Base-by-base conservation (phyloP, 2,329 filamentous ascomycete genomes). In the Cordyceps tenuipes region DNA sequence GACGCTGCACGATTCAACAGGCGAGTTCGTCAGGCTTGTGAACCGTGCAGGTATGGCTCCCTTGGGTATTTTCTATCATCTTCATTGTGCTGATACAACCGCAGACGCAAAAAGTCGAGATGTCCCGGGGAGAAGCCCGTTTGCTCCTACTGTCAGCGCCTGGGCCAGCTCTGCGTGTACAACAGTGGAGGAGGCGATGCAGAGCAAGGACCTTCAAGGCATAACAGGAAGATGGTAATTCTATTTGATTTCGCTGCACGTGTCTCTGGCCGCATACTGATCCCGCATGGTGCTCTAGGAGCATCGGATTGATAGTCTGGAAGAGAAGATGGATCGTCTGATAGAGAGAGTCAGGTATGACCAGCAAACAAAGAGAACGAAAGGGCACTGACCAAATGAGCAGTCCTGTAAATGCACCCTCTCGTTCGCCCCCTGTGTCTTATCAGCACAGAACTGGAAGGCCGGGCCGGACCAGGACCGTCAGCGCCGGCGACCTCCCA, bases 101-200 rank as follows among this genome's bases (percentile, higher is more conserved):
- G 7, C 10, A 80, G 78, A 61, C 73, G 78, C 47, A 81, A 81
- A 66, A 81, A 81, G 66, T 75, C 77, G 34, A 75, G 75, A 68
- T 81, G 79, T 62, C 77, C 77, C 1, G 79, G 79, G 9, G 78
- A 81, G 64, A 73, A 76, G 60, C 79, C 79, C 0, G 64, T 71
- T 0, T 81, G 79, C 64, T 79, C 78, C 2, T 73, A 77, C 56
- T 81, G 79, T 67, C 70, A 73, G 36, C 73, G 79, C n/a, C 69
- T 81, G 34, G 71, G 73, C 5, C 78, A 81, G 64, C 66, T 66
- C 62, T 81, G 79, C 62, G 67, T 71, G 15, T 80, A 80, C 65
- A 73, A 73, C 8, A 54, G 56, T 19, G 46, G 47, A 3, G 54
- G 39, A 2, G 8, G 13, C 19, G 48, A 43, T 36, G 15, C 49